Evolutionary conservation across 2,329 filamentous ascomycete species (phyloP).

Genomic region (Cordyceps sp.): DNA sequence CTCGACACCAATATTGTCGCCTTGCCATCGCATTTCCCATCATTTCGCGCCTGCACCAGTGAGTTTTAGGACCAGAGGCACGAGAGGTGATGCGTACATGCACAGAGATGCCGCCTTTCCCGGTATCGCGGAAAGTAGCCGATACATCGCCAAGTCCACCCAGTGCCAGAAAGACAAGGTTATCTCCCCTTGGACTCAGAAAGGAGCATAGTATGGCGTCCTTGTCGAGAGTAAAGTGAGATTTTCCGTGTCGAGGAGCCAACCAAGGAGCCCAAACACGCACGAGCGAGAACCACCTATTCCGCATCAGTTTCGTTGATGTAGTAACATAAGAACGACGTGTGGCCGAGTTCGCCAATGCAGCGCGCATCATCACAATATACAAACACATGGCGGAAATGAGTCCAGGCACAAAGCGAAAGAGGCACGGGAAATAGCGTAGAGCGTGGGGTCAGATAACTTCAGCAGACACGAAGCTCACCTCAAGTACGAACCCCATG

Average conservation of each 20-base stretch:
- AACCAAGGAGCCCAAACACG: conserved; percentile 73
- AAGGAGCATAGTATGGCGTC: conserved; percentile 70
- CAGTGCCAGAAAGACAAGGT: conserved; percentile 62
- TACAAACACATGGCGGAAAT: neutral
- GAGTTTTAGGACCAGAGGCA: conserved; percentile 1
- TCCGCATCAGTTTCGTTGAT: neutral
- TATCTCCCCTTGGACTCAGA: conserved; percentile 50
- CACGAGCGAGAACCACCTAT: conserved; percentile 64
- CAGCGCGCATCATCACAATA: too few species aligned
- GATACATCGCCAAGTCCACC: conserved; percentile 58
- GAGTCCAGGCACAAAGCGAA: neutral
- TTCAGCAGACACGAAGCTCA: too few species aligned
- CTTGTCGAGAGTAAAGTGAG: conserved; percentile 51
- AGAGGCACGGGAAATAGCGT: too few species aligned
- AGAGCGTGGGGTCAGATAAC: too few species aligned
- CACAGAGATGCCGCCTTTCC: conserved; percentile 48
- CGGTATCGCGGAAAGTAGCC: conserved; percentile 50
- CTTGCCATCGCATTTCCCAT: conserved; percentile 36
- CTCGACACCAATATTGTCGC: conserved; percentile 54
- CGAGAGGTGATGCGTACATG: conserved; percentile 30
- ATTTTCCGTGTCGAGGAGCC: conserved; percentile 67
- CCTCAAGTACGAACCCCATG: conserved; percentile 38
- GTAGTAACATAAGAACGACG: too few species aligned
- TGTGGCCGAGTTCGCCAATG: too few species aligned
- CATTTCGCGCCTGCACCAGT: conserved; percentile 42